Conservation (phyloP, 2,329 filamentous ascomycete species). For the Fusarium sp. region DNA sequence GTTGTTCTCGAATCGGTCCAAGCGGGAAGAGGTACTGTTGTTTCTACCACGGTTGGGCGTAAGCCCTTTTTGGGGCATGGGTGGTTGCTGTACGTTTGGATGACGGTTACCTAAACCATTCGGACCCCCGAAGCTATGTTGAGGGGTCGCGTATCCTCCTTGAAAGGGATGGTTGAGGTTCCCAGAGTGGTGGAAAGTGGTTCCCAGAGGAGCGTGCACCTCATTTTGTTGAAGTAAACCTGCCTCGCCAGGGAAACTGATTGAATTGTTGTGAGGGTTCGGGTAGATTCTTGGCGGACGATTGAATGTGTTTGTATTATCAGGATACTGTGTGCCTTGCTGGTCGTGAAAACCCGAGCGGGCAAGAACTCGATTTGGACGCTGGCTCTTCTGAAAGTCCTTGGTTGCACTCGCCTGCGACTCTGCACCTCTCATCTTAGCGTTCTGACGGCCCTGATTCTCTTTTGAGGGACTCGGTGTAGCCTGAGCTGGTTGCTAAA, state of each 20-base stretch:
- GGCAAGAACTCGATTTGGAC: constrained; percentile 5
- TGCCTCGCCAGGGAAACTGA: constrained; percentile 4
- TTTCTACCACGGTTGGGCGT: constrained; percentile 10
- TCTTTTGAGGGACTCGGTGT: constrained; percentile 18
- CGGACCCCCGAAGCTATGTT: constrained; percentile 11
- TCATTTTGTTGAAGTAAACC: neutral
- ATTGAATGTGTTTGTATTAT: neutral
- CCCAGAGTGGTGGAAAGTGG: constrained; percentile 17
- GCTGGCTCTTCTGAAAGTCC: constrained; percentile 13
- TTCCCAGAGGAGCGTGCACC: constrained; percentile 7
- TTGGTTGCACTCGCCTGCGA: constrained; percentile 11
- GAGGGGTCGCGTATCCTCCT: neutral
- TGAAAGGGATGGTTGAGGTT: constrained; percentile 2
- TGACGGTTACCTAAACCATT: constrained; percentile 18
- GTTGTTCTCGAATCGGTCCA: constrained; percentile 14
- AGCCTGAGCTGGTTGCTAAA: constrained; percentile 42
- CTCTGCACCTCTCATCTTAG: constrained; percentile 17
- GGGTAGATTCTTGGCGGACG: constrained; percentile 1
- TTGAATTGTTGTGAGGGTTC: neutral
- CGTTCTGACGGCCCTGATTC: neutral
- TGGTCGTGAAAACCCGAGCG: constrained; percentile 4
- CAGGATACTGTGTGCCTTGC: neutral
- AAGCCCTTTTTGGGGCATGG: constrained; percentile 12
- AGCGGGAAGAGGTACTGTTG: constrained; percentile 24
- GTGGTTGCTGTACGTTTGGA: constrained; percentile 12